Percentiles rank a stretch among this genome's conserved stretches.
Conservation (phyloP, 345 rosid genomes). For the Euphorbia peplus region DNA sequence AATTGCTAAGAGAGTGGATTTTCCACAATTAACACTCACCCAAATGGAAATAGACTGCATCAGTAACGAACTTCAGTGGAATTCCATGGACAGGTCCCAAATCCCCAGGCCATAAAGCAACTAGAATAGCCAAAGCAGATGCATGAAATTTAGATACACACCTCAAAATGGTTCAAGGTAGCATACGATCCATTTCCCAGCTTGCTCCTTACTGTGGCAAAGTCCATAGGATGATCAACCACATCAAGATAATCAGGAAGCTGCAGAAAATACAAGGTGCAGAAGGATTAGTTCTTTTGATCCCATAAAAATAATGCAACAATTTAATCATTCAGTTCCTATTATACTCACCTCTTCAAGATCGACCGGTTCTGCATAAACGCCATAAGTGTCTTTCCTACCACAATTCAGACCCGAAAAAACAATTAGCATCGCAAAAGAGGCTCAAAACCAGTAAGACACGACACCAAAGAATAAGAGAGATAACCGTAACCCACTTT, state of each 20-base stretch:
- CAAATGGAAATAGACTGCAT: background rate
- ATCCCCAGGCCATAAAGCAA: conserved; percentile 3
- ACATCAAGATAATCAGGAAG: conserved; percentile 33
- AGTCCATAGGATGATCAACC: conserved; percentile 32
- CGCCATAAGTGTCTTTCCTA: conserved; percentile 97
- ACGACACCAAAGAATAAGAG: background rate
- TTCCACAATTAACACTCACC: background rate
- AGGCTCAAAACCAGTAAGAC: conserved; percentile 16
- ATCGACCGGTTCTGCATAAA: conserved; percentile 92
- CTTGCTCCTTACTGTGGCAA: conserved; percentile 27
- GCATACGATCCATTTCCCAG: conserved; percentile 16
- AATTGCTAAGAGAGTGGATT: background rate
- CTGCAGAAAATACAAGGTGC: conserved; percentile 11
- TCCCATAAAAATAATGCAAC: background rate
- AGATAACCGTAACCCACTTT: conserved; percentile 47
- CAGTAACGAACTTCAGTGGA: background rate
- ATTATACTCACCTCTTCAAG: conserved; percentile 70
- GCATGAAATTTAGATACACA: conserved; percentile 6
- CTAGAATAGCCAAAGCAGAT: background rate
- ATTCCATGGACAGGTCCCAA: background rate
- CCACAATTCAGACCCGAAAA: conserved; percentile 27
- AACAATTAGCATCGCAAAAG: conserved; percentile 10
- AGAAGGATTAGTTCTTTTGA: background rate
- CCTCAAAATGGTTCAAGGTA: conserved; percentile 31
- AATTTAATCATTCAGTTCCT: conserved; percentile 2